Evolutionary conservation across 768 basidiomycete species (phyloP).

Genomic region (Leccinum incarnatum): DNA sequence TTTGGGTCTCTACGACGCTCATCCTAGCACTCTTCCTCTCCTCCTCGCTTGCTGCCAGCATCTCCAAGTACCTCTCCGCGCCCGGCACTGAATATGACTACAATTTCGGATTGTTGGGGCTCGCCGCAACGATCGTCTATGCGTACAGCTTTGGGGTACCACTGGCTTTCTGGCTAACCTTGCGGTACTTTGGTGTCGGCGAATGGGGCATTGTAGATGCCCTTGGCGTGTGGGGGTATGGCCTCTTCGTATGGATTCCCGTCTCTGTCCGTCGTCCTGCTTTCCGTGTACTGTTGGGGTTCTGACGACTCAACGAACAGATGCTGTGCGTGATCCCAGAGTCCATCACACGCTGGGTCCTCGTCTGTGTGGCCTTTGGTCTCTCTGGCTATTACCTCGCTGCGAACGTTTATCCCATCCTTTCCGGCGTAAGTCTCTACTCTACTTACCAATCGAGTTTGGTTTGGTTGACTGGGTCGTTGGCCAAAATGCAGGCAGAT

Average conservation of each 20-base stretch:
- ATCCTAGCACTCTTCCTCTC: constrained; percentile 92
- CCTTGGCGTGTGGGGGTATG: constrained; percentile 77
- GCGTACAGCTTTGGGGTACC: constrained; percentile 84
- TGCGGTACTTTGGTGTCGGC: constrained; percentile 83
- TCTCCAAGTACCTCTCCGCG: constrained; percentile 79
- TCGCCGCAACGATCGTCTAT: constrained; percentile 84
- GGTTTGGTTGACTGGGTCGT: not conserved
- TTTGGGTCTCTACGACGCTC: constrained; percentile 97
- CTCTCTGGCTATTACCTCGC: constrained; percentile 88
- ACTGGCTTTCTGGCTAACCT: constrained; percentile 74
- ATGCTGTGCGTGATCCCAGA: constrained; percentile 85
- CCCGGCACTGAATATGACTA: constrained; percentile 62
- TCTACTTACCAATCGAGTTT: not conserved
- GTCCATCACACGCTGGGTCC: constrained; percentile 75
- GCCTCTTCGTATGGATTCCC: constrained; percentile 84
- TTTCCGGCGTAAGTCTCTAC: constrained; percentile 62
- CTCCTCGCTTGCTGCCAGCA: constrained; percentile 86
- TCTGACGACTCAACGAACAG: constrained; percentile 36
- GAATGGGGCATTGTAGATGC: constrained; percentile 90
- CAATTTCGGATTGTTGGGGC: constrained; percentile 81
- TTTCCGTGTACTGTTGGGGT: not conserved
- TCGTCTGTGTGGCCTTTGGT: constrained; percentile 68
- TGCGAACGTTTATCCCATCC: constrained; percentile 84
- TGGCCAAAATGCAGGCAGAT: constrained; percentile 57
- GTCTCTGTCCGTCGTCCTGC: constrained; percentile 57